Evolutionary conservation across 2,329 filamentous ascomycete species (phyloP).

Genomic region (Nectriaceae sp.): DNA sequence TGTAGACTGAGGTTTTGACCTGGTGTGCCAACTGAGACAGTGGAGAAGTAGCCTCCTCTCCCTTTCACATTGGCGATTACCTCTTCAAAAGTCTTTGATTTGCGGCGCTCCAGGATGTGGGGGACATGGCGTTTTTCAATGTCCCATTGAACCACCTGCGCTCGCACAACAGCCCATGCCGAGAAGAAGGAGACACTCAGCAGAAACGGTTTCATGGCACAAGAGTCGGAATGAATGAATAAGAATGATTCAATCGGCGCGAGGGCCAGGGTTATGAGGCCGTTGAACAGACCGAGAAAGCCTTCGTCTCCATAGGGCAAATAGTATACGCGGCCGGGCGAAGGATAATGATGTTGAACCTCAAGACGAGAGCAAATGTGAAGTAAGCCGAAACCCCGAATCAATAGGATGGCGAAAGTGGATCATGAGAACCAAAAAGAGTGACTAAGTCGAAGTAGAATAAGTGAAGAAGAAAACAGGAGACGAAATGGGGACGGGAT

Average conservation of each 20-base stretch:
- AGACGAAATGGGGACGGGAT: neutral
- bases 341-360: neutral
- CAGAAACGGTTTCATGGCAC: slow-evolving; percentile 27
- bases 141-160: slow-evolving; percentile 48
- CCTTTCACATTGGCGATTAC: slow-evolving; percentile 46
- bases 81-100: slow-evolving; percentile 40
- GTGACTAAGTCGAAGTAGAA: neutral
- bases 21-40: slow-evolving; percentile 59
- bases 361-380: neutral
- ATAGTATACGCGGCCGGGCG: slow-evolving; percentile 1
- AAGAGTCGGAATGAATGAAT: neutral
- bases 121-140: slow-evolving; percentile 41
- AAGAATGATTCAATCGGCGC: neutral
- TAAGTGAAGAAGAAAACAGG: neutral
- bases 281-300: neutral
- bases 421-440: neutral
- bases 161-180: slow-evolving; percentile 23
- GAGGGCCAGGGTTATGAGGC: neutral
- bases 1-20: slow-evolving; percentile 58
- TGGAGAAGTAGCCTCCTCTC: slow-evolving; percentile 56
- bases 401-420: neutral
- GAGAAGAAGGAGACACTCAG: slow-evolving; percentile 22
- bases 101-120: slow-evolving; percentile 39
- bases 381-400: too few relatives aligned
- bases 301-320: slow-evolving; percentile 24